These are phyloP conservation scores for Erodium texanum DNA, from an alignment of 441 rosid genomes.

Conservation along the genomic window DNA sequence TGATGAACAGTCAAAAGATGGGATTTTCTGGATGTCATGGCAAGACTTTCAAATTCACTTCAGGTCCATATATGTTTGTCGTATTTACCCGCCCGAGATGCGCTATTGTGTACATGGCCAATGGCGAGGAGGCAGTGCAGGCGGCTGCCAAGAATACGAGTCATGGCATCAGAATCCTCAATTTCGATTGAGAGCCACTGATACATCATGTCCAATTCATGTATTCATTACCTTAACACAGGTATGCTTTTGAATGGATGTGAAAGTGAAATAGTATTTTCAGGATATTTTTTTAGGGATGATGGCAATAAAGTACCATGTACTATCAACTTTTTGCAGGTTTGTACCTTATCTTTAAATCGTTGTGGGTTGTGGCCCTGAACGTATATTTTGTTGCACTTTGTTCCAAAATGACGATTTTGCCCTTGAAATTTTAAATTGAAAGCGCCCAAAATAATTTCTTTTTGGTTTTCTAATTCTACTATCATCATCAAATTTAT, in stretches of 20 bases:
- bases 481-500: no score
- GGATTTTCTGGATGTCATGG: conserved; percentile 99
- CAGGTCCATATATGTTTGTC: conserved; percentile 95
- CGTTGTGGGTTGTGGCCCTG: no score
- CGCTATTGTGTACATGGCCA: conserved; percentile 94
- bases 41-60: conserved; percentile 99
- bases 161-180: conserved; percentile 99
- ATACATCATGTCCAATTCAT: conserved; percentile 85
- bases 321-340: no score
- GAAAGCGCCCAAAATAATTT: no score
- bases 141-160: conserved; percentile 99
- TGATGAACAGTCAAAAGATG: conserved; percentile 82
- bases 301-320: no score
- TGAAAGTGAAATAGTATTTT: no score
- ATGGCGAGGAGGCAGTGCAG: conserved; percentile 97
- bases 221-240: conserved; percentile 96
- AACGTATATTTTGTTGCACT: no score
- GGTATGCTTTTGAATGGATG: conserved; percentile 32
- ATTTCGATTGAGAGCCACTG: conserved; percentile 83
- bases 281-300: no score
- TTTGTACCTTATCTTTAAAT: no score
- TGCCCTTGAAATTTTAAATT: no score
- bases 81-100: conserved; percentile 98
- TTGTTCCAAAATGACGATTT: no score
- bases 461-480: no score